Base-by-base conservation (phyloP, 2,329 filamentous ascomycete species). In the Neoascochyta sp. region DNA sequence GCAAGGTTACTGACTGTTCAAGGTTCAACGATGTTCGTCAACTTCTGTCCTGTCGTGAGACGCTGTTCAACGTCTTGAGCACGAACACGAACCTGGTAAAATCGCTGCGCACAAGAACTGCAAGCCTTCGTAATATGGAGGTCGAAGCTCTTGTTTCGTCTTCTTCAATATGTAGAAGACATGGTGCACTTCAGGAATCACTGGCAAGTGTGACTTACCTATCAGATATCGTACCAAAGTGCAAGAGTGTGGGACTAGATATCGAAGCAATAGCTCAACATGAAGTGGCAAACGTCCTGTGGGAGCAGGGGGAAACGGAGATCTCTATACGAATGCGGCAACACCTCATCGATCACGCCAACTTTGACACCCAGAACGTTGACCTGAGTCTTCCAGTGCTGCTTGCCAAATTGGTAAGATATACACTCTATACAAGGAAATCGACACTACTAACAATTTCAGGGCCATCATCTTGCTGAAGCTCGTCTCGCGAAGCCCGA, bases 401-500 rank as follows among this genome's bases (percentile, higher is more conserved):
- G 16, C 74, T 96, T 16, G 87, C 90, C 3, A 90, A 87, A 57
- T 78, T 95, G 41, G 75, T 78, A 64, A 61, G 48, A 33, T 7
- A 14, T 12, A 14, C 24, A 7, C 3, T 3, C 4, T 5, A 2
- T 9, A 4, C 7, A n/a, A 4, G 10, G 11, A 9, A 15, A n/a
- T 15, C 16, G 1, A 23, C 11, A 9, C 27, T 21, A 21, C 45
- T 59, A 24, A 56, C 16, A 7, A 23, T 5, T 10, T 2, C 36
- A 78, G 75, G 92, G 86, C 1, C 81, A 92, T 51, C 86, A 90
- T 56, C 78, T 95, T 22, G 94, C 90, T 0, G 82, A 93, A 49
- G 92, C 92, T 11, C 80, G 86, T 22, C 73, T 98, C 4, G 88
- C 95, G 60, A 94, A 90, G 44, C 87, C 93, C 0, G 87, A 95